Evolutionary conservation across 1,139 yeast species (phyloP).

Genomic region (Suhomyces maxii): DNA sequence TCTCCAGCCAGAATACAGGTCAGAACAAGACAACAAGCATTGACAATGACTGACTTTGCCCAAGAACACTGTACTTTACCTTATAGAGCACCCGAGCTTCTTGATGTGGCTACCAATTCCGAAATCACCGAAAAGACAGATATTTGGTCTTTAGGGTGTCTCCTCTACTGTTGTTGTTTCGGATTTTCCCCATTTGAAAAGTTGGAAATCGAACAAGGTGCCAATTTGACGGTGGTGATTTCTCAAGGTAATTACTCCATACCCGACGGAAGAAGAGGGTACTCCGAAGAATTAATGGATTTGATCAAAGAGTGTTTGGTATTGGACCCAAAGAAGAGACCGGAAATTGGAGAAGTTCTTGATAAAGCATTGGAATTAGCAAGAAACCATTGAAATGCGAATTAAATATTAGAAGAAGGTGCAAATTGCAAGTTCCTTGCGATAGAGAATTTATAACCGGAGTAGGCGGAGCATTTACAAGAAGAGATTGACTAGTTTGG

Average conservation of each 20-base stretch:
- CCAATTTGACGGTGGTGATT: constrained; percentile 76
- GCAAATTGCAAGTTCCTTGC: no score
- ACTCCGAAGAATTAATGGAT: constrained; percentile 54
- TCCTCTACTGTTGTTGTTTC: constrained; percentile 74
- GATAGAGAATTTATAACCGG: no score
- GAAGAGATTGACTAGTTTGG: no score
- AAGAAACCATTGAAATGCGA: constrained; percentile 8
- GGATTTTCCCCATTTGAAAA: constrained; percentile 86
- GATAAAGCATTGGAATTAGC: constrained; percentile 42
- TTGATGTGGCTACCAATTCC: constrained; percentile 69
- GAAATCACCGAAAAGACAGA: constrained; percentile 73
- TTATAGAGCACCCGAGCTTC: constrained; percentile 85
- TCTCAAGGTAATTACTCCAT: constrained; percentile 66
- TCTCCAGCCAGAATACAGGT: constrained; percentile 59
- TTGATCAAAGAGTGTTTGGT: constrained; percentile 61
- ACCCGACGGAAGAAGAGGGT: constrained; percentile 53
- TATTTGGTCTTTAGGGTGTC: constrained; percentile 90
- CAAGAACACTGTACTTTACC: constrained; percentile 87
- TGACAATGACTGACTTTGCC: constrained; percentile 75
- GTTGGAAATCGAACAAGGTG: constrained; percentile 79
- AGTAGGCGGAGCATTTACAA: no score
- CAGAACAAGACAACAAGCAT: constrained; percentile 65
- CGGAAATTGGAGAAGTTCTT: constrained; percentile 59
- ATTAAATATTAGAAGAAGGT: no score
- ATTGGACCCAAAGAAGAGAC: constrained; percentile 60